Evolutionary conservation across 2,329 filamentous ascomycete genomes (phyloP).

Genomic region (Albifimbria verrucaria): DNA sequence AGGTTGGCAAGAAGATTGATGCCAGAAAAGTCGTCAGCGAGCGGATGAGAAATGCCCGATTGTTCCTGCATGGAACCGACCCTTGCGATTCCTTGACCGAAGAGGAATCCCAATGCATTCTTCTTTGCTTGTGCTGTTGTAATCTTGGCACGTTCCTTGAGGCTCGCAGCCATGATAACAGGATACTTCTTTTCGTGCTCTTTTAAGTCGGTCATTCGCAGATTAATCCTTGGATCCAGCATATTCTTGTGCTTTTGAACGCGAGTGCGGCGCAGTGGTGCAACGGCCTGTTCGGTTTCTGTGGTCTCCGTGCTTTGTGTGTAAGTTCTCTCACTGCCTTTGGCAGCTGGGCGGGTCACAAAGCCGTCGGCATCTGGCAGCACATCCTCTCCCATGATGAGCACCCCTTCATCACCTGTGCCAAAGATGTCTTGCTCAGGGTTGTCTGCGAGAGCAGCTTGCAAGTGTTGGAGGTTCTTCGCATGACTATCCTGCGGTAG

Average conservation of each 20-base stretch:
- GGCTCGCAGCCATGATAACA: conserved; percentile 50
- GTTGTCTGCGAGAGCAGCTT: conserved; percentile 10
- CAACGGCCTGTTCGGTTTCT: conserved; percentile 13
- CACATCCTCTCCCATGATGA: conserved; percentile 34
- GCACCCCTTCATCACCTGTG: conserved; percentile 27
- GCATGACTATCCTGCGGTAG: conserved; percentile 5
- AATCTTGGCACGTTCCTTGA: conserved; percentile 19
- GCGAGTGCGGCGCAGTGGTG: conserved; percentile 18
- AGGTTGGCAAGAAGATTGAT: conserved; percentile 33
- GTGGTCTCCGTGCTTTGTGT: conserved; percentile 18
- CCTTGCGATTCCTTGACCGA: conserved; percentile 31
- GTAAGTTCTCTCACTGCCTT: conserved; percentile 10
- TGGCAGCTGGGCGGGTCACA: conserved; percentile 17
- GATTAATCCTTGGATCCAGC: conserved; percentile 27
- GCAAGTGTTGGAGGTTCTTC: conserved; percentile 8
- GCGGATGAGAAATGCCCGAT: conserved; percentile 35
- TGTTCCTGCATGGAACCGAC: conserved; percentile 20
- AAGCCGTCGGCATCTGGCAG: conserved; percentile 36
- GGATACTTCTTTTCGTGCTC: conserved; percentile 42
- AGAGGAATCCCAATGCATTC: conserved; percentile 27
- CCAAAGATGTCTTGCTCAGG: not conserved
- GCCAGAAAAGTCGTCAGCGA: conserved; percentile 43
- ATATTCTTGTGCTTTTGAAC: conserved; percentile 22
- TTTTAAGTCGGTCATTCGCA: conserved; percentile 34
- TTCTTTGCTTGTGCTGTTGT: conserved; percentile 35